Conservation (phyloP, 345 rosid species). For the Aquilaria sinensis region DNA sequence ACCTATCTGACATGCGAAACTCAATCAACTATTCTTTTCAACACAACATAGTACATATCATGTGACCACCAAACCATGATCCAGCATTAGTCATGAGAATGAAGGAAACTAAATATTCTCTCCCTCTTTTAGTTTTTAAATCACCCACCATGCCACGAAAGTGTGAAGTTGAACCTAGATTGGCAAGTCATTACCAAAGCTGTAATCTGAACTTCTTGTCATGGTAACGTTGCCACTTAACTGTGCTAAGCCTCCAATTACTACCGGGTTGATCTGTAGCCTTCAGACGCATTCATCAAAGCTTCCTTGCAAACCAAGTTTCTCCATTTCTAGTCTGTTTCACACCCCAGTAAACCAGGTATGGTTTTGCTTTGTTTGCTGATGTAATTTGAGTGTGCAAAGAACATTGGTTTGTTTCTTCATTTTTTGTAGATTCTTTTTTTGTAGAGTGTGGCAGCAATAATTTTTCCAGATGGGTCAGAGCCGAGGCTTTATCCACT, state of each 20-base stretch:
- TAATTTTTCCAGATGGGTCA: slow-evolving; percentile 73
- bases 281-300: slow-evolving; percentile 12
- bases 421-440: background rate
- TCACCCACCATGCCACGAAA: slow-evolving; percentile 1
- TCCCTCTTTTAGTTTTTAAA: slow-evolving; percentile 20
- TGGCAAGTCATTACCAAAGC: too few relatives aligned
- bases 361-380: background rate
- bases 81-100: slow-evolving; percentile 19
- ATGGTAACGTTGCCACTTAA: slow-evolving; percentile 24
- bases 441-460: slow-evolving; percentile 65
- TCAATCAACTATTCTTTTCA: background rate
- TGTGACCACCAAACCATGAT: slow-evolving; percentile 9
- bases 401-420: background rate
- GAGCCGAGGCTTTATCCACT: slow-evolving; percentile 63
- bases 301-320: slow-evolving; percentile 14
- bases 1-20: background rate
- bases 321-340: slow-evolving; percentile 16
- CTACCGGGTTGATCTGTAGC: slow-evolving; percentile 6
- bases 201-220: background rate
- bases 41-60: too few relatives aligned
- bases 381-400: slow-evolving; percentile 9
- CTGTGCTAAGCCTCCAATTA: slow-evolving; percentile 16
- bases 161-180: background rate
- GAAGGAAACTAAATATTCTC: slow-evolving; percentile 38
- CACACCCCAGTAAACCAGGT: slow-evolving; percentile 48